Evolutionary conservation across 2,329 filamentous ascomycete genomes (phyloP), one percentile per base, ranked within the genome.

Genomic region (Acrocalymma vagum): DNA sequence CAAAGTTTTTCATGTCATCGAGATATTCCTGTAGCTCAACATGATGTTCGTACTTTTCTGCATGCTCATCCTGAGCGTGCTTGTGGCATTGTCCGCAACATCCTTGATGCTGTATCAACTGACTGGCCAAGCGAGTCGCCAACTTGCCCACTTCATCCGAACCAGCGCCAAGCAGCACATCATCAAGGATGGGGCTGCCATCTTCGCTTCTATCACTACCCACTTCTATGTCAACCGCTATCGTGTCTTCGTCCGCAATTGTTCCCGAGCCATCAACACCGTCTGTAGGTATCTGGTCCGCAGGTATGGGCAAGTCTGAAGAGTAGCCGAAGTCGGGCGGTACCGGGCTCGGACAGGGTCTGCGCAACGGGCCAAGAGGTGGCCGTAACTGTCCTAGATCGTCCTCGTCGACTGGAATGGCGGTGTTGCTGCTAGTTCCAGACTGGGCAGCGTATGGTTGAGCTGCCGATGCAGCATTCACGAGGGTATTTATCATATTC

Each of bases 11-110:
- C 16, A 31, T 17, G 16, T 16, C 20, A 10, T 31, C 29, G 16
- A 31, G 17, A 20, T 31, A 31, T 20, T 31, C n/a, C 17, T 31
- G 6, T 11, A 31, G 29, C 16, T 17, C n/a, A 31, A 31, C 20
- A 31, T 31, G 17, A 20, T 20, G 16, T 31, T 10, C 11, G 20
- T 31, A 16, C 16, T 31, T 31, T 31, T 31, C 29, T 16, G 29
- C 16, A 8, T 31, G 29, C 29, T 31, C 17, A 17, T 31, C 17
- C 20, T 31, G 13, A 31, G 29, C 16, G 11, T 31, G 17, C 29
- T 31, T 10, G 20, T 31, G 17, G 29, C 17, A 31, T 17, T 31
- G 17, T 16, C 20, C n/a, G 17, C 29, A 31, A 20, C 29, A 31
- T 16, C 29, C 17, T 11, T 31, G 17, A 31, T 31, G 17, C 20